Percentiles rank a stretch among this genome's conserved stretches.
Evolutionary conservation across 768 basidiomycete genomes (phyloP).

Genomic region (Pisolithus sp.): DNA sequence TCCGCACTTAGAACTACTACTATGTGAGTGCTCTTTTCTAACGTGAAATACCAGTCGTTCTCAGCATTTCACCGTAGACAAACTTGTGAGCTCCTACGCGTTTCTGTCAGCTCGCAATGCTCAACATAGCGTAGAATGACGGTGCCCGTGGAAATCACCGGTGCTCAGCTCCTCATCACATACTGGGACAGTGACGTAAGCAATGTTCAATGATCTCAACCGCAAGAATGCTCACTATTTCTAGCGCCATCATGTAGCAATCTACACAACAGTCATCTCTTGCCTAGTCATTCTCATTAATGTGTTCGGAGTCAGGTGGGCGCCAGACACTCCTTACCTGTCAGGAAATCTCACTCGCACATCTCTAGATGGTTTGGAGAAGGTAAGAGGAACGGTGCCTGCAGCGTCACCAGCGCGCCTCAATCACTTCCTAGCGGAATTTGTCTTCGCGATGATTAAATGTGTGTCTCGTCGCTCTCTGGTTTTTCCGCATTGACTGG

Average conservation of each 20-base stretch:
- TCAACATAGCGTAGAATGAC: slow-evolving; percentile 37
- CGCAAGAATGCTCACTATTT: neutral
- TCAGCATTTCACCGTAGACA: neutral
- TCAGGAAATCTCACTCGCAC: neutral
- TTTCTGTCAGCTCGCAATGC: neutral
- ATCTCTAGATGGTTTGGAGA: slow-evolving; percentile 56
- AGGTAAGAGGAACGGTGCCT: slow-evolving; percentile 28
- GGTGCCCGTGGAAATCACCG: slow-evolving; percentile 69
- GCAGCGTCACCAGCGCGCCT: neutral
- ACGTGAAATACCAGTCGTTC: neutral
- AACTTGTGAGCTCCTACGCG: slow-evolving; percentile 2
- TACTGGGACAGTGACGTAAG: slow-evolving; percentile 66
- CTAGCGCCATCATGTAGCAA: slow-evolving; percentile 43
- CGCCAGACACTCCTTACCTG: neutral
- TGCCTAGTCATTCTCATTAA: slow-evolving; percentile 57
- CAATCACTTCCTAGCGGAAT: slow-evolving; percentile 43
- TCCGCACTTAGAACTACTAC: slow-evolving; percentile 43
- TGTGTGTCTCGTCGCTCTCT: slow-evolving; percentile 29
- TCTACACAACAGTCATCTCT: slow-evolving; percentile 55
- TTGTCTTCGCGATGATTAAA: slow-evolving; percentile 61
- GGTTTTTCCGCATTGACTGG: slow-evolving; percentile 4
- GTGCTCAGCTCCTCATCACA: slow-evolving; percentile 59
- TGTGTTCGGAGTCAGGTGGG: slow-evolving; percentile 60
- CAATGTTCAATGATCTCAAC: neutral
- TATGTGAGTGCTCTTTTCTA: slow-evolving; percentile 30